Base-by-base conservation (phyloP, 2,329 filamentous ascomycete species). In the Chrysosporium keratinophilum region DNA sequence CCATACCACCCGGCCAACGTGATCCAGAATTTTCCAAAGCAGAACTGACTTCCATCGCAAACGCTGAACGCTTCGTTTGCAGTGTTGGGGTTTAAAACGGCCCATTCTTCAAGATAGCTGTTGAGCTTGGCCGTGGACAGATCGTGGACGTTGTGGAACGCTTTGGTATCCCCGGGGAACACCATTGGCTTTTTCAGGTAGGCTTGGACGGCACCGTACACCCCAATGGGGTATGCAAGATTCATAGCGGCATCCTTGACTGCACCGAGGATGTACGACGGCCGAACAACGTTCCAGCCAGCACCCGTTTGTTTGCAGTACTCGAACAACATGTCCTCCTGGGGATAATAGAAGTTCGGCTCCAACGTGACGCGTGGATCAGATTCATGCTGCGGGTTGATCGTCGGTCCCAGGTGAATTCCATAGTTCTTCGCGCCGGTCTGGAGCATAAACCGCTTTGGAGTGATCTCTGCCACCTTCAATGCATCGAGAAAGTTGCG, bases 401-500 rank as follows among this genome's bases (percentile, higher is more conserved):
- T 57, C 1, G 61, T 31, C 3, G 61, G 61, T 5, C 62, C 62
- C 17, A 61, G 54, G 47, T 64, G 62, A 20, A 57, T 45, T 9
- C 62, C 61, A 54, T 63, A 64, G 39, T 62, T 40, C 50, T 64
- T 64, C 12, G 60, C 58, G 10, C 62, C 61, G 9, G 62, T 63
- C 43, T 79, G 77, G 9, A 76, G 68, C 58, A 77, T 63, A 56
- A 79, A 69, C 4, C 75, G 68, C 40, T 70, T 71, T 0, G 76
- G 76, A 3, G 63, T 68, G 54, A 76, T 71, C 5, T 62, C 60
- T 7, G 71, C 67, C 0, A 73, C 57, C 1, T 68, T 64, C 5
- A 79, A 65, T 0, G 73, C 70, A 2, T 67, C 61, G 14, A 76
- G 63, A 62, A 79, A 78, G 62, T 78, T 78, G 10, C 65, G 62